Conservation (phyloP, 2,329 filamentous ascomycete genomes). For the Colletotrichum abscissum region DNA sequence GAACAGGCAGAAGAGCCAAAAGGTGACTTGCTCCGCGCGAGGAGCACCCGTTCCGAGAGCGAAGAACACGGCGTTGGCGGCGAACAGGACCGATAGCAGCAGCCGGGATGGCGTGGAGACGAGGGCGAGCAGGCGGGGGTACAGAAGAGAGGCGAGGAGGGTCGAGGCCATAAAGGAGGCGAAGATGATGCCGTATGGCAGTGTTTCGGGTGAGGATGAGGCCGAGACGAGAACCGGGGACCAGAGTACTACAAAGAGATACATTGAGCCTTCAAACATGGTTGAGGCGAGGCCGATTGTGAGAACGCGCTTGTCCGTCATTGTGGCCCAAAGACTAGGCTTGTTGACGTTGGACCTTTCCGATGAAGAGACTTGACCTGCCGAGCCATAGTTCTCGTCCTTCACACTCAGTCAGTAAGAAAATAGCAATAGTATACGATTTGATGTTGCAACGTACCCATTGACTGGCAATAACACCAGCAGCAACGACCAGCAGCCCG, state of each 20-base stretch:
- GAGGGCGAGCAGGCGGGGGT: conserved; percentile 42
- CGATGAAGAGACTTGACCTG: conserved; percentile 31
- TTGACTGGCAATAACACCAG: conserved; percentile 54
- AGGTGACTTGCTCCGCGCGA: conserved; percentile 52
- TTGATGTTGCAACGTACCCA: conserved; percentile 53
- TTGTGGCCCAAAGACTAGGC: conserved; percentile 37
- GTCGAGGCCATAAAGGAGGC: conserved; percentile 69
- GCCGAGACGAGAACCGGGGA: conserved; percentile 59
- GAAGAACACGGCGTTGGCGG: conserved; percentile 50
- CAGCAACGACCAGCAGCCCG: conserved; percentile 53
- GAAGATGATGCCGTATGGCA: conserved; percentile 65
- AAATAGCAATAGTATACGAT: neutral
- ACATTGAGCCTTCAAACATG: conserved; percentile 69
- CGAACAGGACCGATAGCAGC: conserved; percentile 51
- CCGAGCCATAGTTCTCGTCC: conserved; percentile 62
- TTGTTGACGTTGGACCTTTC: conserved; percentile 25
- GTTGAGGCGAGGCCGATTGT: conserved; percentile 62
- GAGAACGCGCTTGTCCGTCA: conserved; percentile 58
- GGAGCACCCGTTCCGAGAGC: conserved; percentile 43
- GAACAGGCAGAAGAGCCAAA: conserved; percentile 67
- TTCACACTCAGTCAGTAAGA: conserved; percentile 37
- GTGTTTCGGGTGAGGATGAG: conserved; percentile 38
- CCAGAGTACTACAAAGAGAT: conserved; percentile 71
- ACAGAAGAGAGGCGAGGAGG: conserved; percentile 68
- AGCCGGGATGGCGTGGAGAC: conserved; percentile 38